Base-by-base conservation (phyloP, 108 stramenopile species). In the Skeletonema marinoi region DNA sequence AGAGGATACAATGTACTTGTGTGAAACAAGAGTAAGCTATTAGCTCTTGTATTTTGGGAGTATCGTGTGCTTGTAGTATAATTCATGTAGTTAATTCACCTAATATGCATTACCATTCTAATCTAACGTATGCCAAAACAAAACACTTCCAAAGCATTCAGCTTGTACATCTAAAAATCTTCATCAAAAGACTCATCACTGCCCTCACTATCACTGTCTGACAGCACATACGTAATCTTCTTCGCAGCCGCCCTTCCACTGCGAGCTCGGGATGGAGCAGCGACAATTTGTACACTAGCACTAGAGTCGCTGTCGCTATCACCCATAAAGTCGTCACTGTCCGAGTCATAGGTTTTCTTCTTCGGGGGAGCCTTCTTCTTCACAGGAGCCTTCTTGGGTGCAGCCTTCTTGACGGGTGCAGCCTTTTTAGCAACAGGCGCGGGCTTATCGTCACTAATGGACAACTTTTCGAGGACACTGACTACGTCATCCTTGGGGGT, bases 401-500 rank as follows among this genome's bases (percentile, higher is more conserved):
- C 38, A 32, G 74, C 66, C 19, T 65, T 63, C 38, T 70, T 70
- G 44, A 46, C 44, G 11, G 44, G 44, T 11, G 35, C 70, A 14
- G 42, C 60, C 42, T 62, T 72, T 41, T 39, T 13, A 12, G 41
- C 48, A 30, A 14, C 58, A 56, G 54, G 54, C 17, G 21, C 38
- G 35, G 50, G 56, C n/a, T 33, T 38, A 19, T 38, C 33, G 16
- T 32, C 41, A 14, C 29, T 30, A 36, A 71, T 60, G 14, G 70
- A 71, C 41, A 72, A 33, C 42, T 72, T 72, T 62, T 72, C 60
- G 14, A 72, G 71, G 30, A 62, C 41, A 62, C 61, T 72, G 3
- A 62, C 80, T 29, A 66, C 84, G 29, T 36, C 62, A 46, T 89
- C 87, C 62, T 77, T 65, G 50, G 51, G 46, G 60, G 70, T 35